These are phyloP conservation scores for Barnettozyma populi DNA, from an alignment of 805 yeast species.

Conservation along the genomic window DNA sequence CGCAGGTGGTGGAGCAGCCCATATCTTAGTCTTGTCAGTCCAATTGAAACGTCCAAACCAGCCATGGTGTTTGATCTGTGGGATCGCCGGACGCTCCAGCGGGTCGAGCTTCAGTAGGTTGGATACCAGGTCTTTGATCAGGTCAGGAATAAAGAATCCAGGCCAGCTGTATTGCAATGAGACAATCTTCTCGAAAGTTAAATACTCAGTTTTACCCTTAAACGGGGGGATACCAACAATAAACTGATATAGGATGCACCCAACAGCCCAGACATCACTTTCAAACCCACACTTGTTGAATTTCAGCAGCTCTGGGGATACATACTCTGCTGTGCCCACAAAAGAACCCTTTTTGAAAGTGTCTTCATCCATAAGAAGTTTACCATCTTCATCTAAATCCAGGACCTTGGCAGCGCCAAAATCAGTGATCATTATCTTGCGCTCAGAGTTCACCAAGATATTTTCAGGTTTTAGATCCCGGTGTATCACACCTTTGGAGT, in stretches of 20 bases:
- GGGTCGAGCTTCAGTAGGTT: slow-evolving; percentile 71
- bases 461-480: slow-evolving; percentile 95
- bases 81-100: slow-evolving; percentile 51
- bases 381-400: slow-evolving; percentile 29
- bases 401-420: slow-evolving; percentile 95
- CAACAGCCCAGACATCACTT: slow-evolving; percentile 98
- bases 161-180: slow-evolving; percentile 69
- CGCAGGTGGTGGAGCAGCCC: slow-evolving; percentile 67
- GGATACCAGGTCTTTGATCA: slow-evolving; percentile 60
- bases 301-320: slow-evolving; percentile 69
- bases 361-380: slow-evolving; percentile 28
- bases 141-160: slow-evolving; percentile 53
- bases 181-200: slow-evolving; percentile 81
- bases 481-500: slow-evolving; percentile 83
- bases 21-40: slow-evolving; percentile 55
- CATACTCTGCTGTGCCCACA: slow-evolving; percentile 51
- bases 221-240: slow-evolving; percentile 88
- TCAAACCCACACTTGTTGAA: slow-evolving; percentile 75
- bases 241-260: slow-evolving; percentile 93
- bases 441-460: slow-evolving; percentile 75
- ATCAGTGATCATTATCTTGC: slow-evolving; percentile 88
- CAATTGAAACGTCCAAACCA: slow-evolving; percentile 72
- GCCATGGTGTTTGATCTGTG: slow-evolving; percentile 54
- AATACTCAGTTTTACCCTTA: slow-evolving; percentile 75
- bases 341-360: slow-evolving; percentile 49